A percentile compares a stretch with the other conserved stretches of the same genome.
Conservation (phyloP, 176 grass and related monocot genomes). For the Oryza nivara region DNA sequence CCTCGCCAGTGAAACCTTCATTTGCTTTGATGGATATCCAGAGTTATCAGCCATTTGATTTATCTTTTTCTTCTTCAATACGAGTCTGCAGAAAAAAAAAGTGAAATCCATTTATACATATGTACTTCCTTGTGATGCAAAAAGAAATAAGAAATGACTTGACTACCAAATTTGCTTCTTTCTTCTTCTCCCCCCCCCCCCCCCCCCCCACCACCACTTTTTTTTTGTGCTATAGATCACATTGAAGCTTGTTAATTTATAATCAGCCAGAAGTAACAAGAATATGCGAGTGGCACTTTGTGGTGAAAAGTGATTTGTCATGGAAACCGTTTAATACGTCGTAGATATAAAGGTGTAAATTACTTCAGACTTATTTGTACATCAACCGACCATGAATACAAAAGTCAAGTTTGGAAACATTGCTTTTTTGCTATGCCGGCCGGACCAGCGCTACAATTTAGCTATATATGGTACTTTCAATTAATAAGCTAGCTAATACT, state of each 20-base stretch:
- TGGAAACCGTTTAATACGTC: neutral
- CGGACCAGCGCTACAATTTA: no score
- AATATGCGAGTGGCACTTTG: neutral
- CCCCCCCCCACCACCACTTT: no score
- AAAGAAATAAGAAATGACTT: neutral
- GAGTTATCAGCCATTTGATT: neutral
- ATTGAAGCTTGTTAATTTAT: neutral
- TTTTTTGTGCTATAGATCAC: neutral
- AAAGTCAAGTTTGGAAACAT: no score
- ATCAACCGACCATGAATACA: no score
- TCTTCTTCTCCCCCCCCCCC: no score
- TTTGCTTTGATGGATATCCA: neutral
- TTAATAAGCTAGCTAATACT: no score
- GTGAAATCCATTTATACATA: neutral
- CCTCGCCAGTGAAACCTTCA: neutral
- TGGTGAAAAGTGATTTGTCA: neutral
- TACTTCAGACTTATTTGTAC: no score
- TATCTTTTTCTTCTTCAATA: neutral
- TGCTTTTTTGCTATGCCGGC: no score
- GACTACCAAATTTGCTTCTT: neutral
- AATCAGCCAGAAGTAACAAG: neutral
- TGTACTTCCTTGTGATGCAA: neutral
- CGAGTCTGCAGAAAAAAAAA: neutral
- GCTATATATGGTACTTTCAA: no score
- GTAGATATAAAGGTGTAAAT: no score